Base-by-base conservation (phyloP, 176 grass and related monocot genomes). In the Neostapfia colusana region DNA sequence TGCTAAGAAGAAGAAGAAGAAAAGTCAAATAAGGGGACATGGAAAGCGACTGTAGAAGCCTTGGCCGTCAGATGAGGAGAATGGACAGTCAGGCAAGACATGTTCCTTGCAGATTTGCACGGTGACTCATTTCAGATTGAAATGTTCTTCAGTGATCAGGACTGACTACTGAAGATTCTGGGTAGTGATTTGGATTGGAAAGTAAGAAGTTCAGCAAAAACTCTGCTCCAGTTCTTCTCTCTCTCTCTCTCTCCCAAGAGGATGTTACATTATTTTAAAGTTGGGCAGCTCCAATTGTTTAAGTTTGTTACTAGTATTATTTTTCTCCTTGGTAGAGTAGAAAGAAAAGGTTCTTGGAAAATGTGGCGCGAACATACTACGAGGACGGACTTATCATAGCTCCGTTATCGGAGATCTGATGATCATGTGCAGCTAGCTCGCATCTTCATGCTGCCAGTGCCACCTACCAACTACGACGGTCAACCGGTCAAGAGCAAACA, bases 11-110 rank as follows among this genome's bases (percentile, higher is more conserved):
- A 13, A 10, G 76, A 39, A 39, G 76, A 53, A 51, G 43, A 60
- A 60, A 87, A 84, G 79, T 65, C 61, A 74, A 70, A 85, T 59
- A 53, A 16, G 48, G n/a, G 36, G 56, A 65, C 72, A 84, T 68
- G 70, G 72, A 83, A 77, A 78, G 80, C 16, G 49, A 76, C 66
- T 50, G 24, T 58, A 42, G 10, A 1, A 72, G n/a, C 79, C 63
- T 87, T 73, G 34, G 4, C 35, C 25, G 41, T 56, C 42, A 61
- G 74, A 66, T 59, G 76, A 43, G 12, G 53, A 40, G 12, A 42
- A 68, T 62, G 83, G 67, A 56, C 18, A 42, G 64, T 23, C 17
- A 48, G 39, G 73, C n/a, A 41, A 72, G 46, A 57, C 46, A 73
- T 73, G 63, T 55, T 58, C 25, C 23, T 38, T 53, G n/a, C 63